Evolutionary conservation across 768 basidiomycete genomes (phyloP).

Genomic region (Leccinum longicurvipes): DNA sequence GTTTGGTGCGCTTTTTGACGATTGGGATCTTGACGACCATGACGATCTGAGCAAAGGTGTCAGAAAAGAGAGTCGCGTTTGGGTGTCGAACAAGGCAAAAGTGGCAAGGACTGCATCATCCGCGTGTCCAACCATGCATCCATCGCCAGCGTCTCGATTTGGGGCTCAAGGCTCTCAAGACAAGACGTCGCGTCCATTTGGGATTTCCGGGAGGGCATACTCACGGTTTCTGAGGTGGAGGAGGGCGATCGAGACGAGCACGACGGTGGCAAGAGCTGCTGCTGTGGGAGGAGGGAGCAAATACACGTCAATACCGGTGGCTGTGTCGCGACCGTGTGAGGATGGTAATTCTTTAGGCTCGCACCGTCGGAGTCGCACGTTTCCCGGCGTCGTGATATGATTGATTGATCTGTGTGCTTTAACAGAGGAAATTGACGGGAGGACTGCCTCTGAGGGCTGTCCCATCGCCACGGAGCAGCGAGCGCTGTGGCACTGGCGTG

Average conservation of each 20-base stretch:
- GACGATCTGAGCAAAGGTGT: constrained; percentile 27
- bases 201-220: constrained; percentile 28
- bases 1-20: constrained; percentile 96
- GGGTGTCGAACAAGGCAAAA: neutral
- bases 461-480: neutral
- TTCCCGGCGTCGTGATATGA: neutral
- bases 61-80: constrained; percentile 10
- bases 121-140: constrained; percentile 20
- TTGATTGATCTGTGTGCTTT: neutral
- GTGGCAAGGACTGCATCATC: constrained; percentile 18
- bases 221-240: constrained; percentile 54
- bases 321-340: constrained; percentile 12
- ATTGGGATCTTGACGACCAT: constrained; percentile 61
- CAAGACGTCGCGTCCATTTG: neutral
- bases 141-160: constrained; percentile 7
- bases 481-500: constrained; percentile 7
- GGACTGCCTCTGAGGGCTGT: neutral
- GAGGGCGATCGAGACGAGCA: constrained; percentile 35
- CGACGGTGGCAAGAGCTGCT: neutral
- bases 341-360: neutral
- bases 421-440: neutral
- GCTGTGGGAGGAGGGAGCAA: constrained; percentile 15
- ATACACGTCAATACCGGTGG: constrained; percentile 26
- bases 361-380: too few relatives aligned
- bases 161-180: neutral